Conservation (phyloP, 169 alveolate species). For the Eimeria sp. region DNA sequence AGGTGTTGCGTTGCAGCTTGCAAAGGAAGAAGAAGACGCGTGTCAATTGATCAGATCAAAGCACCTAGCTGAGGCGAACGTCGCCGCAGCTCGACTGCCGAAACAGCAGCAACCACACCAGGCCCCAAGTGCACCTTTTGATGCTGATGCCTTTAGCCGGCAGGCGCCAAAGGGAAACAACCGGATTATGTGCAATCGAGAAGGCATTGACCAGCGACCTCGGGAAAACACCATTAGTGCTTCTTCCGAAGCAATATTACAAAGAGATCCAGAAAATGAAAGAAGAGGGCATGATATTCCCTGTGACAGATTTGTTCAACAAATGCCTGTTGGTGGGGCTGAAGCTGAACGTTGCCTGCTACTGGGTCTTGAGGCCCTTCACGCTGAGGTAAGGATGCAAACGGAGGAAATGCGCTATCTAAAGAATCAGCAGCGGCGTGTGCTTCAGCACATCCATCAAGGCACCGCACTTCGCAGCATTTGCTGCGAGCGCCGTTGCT, state of each 20-base stretch:
- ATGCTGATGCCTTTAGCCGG: neutral
- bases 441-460: slow-evolving; percentile 46
- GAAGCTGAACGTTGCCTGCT: slow-evolving; percentile 33
- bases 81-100: slow-evolving; percentile 28
- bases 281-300: neutral
- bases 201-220: neutral
- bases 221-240: neutral
- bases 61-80: slow-evolving; percentile 64
- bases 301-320: slow-evolving; percentile 1
- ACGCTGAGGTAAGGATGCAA: slow-evolving; percentile 53
- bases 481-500: slow-evolving; percentile 11
- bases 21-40: slow-evolving; percentile 67
- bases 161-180: neutral
- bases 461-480: neutral
- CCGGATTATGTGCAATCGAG: slow-evolving; percentile 1
- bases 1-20: slow-evolving; percentile 8
- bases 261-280: neutral
- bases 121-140: neutral
- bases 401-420: slow-evolving; percentile 58
- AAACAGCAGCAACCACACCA: slow-evolving; percentile 21
- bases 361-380: slow-evolving; percentile 16
- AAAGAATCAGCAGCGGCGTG: slow-evolving; percentile 56
- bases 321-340: slow-evolving; percentile 2
- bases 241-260: neutral
- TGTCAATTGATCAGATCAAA: slow-evolving; percentile 39